Evolutionary conservation across 2,329 filamentous ascomycete species (phyloP).

Genomic region (Neofusicoccum ribis): DNA sequence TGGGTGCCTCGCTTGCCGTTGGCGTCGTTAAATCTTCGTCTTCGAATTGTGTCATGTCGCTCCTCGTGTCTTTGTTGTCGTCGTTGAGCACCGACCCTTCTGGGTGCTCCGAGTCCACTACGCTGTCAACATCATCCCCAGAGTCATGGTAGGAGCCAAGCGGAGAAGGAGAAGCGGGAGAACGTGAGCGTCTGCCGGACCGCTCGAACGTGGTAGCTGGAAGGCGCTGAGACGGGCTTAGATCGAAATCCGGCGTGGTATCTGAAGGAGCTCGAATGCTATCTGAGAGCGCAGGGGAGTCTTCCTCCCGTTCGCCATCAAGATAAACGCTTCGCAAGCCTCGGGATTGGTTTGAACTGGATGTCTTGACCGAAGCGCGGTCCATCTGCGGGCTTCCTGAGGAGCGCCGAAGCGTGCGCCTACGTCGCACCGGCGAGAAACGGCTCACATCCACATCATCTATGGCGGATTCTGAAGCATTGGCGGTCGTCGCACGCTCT

Average conservation of each 20-base stretch:
- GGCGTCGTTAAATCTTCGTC: neutral
- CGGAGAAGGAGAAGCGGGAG: neutral
- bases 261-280: slow-evolving; percentile 2
- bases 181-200: neutral
- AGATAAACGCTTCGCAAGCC: slow-evolving; percentile 7
- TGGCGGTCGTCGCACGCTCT: neutral
- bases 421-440: neutral
- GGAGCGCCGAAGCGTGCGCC: slow-evolving; percentile 1
- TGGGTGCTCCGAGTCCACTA: neutral
- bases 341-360: slow-evolving; percentile 1
- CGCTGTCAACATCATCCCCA: neutral
- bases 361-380: neutral
- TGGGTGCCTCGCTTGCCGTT: neutral
- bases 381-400: slow-evolving; percentile 4
- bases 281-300: neutral
- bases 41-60: neutral
- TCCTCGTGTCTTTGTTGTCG: slow-evolving; percentile 3
- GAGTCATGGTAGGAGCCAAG: neutral
- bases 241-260: neutral
- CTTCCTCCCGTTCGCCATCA: neutral
- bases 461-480: neutral
- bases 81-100: neutral
- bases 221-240: neutral
- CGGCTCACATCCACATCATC: neutral
- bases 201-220: neutral